These are phyloP conservation scores for Imleria badia DNA, from an alignment of 768 basidiomycete species.

Conservation along the genomic window DNA sequence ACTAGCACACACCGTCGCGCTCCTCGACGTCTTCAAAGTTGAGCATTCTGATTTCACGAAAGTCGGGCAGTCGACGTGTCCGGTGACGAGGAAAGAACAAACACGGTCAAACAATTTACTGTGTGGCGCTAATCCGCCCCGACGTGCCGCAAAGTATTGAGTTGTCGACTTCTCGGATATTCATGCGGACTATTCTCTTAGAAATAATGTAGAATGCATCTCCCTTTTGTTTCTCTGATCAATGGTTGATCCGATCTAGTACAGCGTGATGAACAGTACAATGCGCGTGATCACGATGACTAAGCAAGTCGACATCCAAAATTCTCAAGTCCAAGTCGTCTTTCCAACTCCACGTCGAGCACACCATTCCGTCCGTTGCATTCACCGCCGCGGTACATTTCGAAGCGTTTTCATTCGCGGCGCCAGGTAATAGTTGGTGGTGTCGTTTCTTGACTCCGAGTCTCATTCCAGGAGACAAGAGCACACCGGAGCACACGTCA, in stretches of 20 bases:
- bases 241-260: no score
- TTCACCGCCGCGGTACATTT: background rate
- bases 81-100: conserved; percentile 11
- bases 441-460: background rate
- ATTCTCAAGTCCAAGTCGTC: background rate
- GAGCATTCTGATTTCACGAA: conserved; percentile 46
- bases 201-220: no score
- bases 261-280: no score
- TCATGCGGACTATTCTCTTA: no score
- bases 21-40: conserved; percentile 98
- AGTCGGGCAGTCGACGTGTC: conserved; percentile 30
- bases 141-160: no score
- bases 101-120: conserved; percentile 18
- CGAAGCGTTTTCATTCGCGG: background rate
- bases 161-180: no score
- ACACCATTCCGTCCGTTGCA: background rate
- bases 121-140: conserved; percentile 9
- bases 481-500: conserved; percentile 11
- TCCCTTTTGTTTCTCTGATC: no score
- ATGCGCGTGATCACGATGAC: no score
- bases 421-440: background rate
- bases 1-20: conserved; percentile 70
- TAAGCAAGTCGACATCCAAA: conserved; percentile 10
- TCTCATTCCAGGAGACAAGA: background rate
- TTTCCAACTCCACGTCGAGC: conserved; percentile 3